Evolutionary conservation across 1,139 yeast species (phyloP), one percentile per base, ranked within the genome.

Genomic region (Scheffersomyces titani): DNA sequence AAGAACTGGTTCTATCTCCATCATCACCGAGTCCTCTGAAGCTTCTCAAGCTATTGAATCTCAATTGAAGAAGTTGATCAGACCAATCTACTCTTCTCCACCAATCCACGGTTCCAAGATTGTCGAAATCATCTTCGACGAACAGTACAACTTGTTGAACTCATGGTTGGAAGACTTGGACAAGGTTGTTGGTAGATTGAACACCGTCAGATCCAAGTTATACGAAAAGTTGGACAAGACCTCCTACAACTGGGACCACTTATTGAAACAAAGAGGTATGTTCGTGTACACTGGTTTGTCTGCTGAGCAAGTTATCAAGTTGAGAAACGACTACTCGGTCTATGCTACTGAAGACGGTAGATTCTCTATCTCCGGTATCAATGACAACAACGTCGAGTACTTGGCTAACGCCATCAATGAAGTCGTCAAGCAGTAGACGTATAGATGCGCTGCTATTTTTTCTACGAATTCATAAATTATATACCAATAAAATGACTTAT

Each of bases 51-150:
- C 81, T 51, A 82, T 91, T 60, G 88, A 87, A 67, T 89, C 97
- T 2, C 98, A 93, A 77, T 80, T 90, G 69, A 87, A 90, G 73
- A 84, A 82, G 67, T 84, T 90, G 67, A 89, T 90, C 63, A 86
- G 99, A 71, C 89, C 97, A 53, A 88, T 90, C 68, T 89, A 91
- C 76, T 92, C 98, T 11, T 91, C 94, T 59, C 98, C 98, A 21
- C 97, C 98, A 55, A 90, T 92, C 57, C 96, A 92, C 73, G 98
- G 98, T 46, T 89, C 97, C 44, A 88, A 92, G 70, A 86, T 94
- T 57, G 98, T 92, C 21, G 90, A 89, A 70, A 78, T 85, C 63
- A 88, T 93, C 55, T 82, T 94, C 57, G 82, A 85, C 59, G 81
- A 86, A 66, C 82, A 85, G 55, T 50, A 61, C 63, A 77, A 76